Base-by-base conservation (phyloP, 2,329 filamentous ascomycete species). In the Pezicula radicicola region DNA sequence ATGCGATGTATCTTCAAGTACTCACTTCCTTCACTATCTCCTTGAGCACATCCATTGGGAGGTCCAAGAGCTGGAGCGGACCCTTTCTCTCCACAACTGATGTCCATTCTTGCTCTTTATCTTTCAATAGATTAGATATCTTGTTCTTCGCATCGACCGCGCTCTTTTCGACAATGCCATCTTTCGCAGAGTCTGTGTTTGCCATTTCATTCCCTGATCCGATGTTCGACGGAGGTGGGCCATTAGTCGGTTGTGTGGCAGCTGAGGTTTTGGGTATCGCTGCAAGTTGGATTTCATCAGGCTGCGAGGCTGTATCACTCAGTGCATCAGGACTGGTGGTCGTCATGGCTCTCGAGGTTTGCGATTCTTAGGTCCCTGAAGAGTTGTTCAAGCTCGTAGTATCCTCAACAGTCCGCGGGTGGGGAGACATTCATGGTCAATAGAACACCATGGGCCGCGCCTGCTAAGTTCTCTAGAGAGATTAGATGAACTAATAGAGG, bases 1-100 rank as follows among this genome's bases (percentile, higher is more conserved):
- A 43, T 41, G 35, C 46, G 7, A 40, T n/a, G 27, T 15, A 28
- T 27, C 35, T 19, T 48, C 9, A 43, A 39, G 41, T 41, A 62
- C 74, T 65, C 72, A 85, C 87, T 79, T 94, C 86, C 70, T 88
- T 88, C 50, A 93, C 81, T 54, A 94, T 89, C 60, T 90, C 78
- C 59, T 88, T 87, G 41, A 94, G 71, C 18, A 94, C 79, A 65
- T 94, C 90, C 54, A 91, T 75, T 1, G 90, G 89, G 18, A 94
- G 76, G 65, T 92, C 87, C 25, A 94, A 74, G 45, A 94, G 73
- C 35, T 77, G 78, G 54, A 91, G 73, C 21, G 85, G 83, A 37
- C 75, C 75, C 54, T 75, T 77, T 57, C 74, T 76, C 50, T 74
- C 66, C 75, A 82, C 66, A 73, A 88, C 68, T 75, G 81, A 68